phyloP scores from a whole-genome alignment of 208 protist genomes.

The Strigomonas culicis region DNA sequence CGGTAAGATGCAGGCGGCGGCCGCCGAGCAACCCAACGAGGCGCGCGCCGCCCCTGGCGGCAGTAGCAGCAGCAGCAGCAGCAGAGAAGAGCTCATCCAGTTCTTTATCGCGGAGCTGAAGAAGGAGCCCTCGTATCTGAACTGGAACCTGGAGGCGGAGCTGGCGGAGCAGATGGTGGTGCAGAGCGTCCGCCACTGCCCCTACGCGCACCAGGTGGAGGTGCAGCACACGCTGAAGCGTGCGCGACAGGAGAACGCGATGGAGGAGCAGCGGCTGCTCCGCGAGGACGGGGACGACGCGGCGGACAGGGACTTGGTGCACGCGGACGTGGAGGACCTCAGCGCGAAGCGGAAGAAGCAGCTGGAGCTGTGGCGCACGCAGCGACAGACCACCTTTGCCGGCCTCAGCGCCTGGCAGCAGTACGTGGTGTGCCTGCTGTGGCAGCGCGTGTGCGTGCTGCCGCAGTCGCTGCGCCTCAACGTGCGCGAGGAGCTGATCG shows the following conservation, averaged over 20 bases:
- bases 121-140: conserved; percentile 57
- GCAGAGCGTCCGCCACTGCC: conserved; percentile 34
- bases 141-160: conserved; percentile 75
- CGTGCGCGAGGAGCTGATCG: conserved; percentile 32
- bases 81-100: conserved; percentile 16
- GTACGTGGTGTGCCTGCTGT: conserved; percentile 61
- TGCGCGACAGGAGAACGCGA: conserved; percentile 8
- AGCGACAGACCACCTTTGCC: conserved; percentile 47
- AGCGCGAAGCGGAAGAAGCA: not conserved
- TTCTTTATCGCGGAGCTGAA: conserved; percentile 63
- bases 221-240: conserved; percentile 32
- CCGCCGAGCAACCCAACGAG: no score
- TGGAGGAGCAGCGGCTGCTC: conserved; percentile 11
- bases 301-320: not conserved
- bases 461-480: conserved; percentile 45
- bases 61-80: no score
- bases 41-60: no score
- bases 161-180: conserved; percentile 57
- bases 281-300: conserved; percentile 8
- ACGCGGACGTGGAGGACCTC: not conserved
- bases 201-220: conserved; percentile 44
- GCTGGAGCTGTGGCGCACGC: conserved; percentile 17
- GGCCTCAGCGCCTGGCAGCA: conserved; percentile 57
- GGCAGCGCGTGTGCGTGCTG: conserved; percentile 44
- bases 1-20: no score